A percentile compares a stretch with the other conserved stretches of the same genome.
These are phyloP conservation scores for Leishmania aethiopica DNA, from an alignment of 208 protist species.

Conservation along the genomic window DNA sequence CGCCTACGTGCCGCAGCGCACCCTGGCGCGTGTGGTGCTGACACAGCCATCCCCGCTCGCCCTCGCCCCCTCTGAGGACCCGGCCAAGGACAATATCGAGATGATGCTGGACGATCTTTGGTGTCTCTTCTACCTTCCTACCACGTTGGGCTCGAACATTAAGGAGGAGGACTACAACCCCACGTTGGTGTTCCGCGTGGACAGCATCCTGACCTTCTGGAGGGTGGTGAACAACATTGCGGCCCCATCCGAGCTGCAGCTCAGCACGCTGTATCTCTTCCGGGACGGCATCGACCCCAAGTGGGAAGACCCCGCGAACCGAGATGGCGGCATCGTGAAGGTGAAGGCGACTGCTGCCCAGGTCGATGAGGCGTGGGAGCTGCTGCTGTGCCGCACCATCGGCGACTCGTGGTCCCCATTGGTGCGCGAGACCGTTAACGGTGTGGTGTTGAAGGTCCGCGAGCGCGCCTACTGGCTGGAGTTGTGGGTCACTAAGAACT, in stretches of 20 bases:
- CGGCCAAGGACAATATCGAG: conserved; percentile 40
- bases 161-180: conserved; percentile 85
- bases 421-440: conserved; percentile 78
- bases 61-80: conserved; percentile 50
- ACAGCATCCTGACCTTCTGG: conserved; percentile 87
- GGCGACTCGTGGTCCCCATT: conserved; percentile 80
- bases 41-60: conserved; percentile 63
- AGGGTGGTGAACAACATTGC: conserved; percentile 95
- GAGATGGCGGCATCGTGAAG: conserved; percentile 84
- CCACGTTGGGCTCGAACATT: conserved; percentile 50
- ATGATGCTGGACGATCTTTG: conserved; percentile 80
- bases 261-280: conserved; percentile 95
- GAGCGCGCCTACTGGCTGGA: conserved; percentile 74
- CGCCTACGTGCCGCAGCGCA: conserved; percentile 71
- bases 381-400: conserved; percentile 79
- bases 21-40: conserved; percentile 62
- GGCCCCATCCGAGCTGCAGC: conserved; percentile 63
- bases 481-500: conserved; percentile 82
- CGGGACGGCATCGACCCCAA: conserved; percentile 95
- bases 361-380: conserved; percentile 84
- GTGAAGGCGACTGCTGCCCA: conserved; percentile 41
- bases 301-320: conserved; percentile 95
- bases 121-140: conserved; percentile 83
- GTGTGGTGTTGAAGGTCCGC: conserved; percentile 81
- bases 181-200: conserved; percentile 76